Evolutionary conservation across 2,329 filamentous ascomycete genomes (phyloP).

Genomic region (Penicillium paneum): DNA sequence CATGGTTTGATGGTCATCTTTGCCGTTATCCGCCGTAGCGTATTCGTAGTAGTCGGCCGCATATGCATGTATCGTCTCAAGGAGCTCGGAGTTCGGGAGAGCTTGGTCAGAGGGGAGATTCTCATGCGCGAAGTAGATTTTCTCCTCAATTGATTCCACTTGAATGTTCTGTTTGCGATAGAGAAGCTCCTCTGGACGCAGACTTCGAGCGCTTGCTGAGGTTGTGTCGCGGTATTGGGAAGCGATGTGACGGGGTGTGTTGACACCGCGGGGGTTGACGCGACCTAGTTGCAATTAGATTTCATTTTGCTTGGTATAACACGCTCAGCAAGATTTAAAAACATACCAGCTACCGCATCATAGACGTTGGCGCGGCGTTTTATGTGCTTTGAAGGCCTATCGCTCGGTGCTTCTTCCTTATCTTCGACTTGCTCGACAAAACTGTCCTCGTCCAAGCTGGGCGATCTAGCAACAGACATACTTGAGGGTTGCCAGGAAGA

Average conservation of each 20-base stretch:
- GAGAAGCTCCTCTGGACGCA: constrained; percentile 58
- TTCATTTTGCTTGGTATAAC: neutral
- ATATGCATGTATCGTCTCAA: constrained; percentile 58
- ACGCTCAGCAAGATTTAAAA: neutral
- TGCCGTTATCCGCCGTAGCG: constrained; percentile 32
- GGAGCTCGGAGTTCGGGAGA: constrained; percentile 56
- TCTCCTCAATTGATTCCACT: constrained; percentile 51
- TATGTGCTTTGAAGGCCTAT: constrained; percentile 11
- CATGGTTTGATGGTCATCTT: constrained; percentile 51
- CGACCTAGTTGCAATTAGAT: constrained; percentile 40
- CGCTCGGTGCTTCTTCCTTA: constrained; percentile 8
- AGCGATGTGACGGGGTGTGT: constrained; percentile 18
- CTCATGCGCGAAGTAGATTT: constrained; percentile 55
- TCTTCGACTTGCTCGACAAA: neutral
- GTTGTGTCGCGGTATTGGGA: constrained; percentile 34
- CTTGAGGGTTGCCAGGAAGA: neutral
- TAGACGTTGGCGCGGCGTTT: constrained; percentile 51
- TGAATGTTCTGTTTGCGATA: constrained; percentile 53
- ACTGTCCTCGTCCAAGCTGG: neutral
- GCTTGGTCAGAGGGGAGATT: constrained; percentile 37
- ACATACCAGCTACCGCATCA: constrained; percentile 57
- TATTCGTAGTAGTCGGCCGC: constrained; percentile 54
- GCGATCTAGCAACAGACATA: neutral
- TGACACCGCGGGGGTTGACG: constrained; percentile 42
- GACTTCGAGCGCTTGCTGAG: constrained; percentile 36